Evolutionary conservation across 495 filamentous ascomycete genomes (phyloP), one percentile per base, ranked within the genome.

Genomic region (Hypomontagnella monticulosa): DNA sequence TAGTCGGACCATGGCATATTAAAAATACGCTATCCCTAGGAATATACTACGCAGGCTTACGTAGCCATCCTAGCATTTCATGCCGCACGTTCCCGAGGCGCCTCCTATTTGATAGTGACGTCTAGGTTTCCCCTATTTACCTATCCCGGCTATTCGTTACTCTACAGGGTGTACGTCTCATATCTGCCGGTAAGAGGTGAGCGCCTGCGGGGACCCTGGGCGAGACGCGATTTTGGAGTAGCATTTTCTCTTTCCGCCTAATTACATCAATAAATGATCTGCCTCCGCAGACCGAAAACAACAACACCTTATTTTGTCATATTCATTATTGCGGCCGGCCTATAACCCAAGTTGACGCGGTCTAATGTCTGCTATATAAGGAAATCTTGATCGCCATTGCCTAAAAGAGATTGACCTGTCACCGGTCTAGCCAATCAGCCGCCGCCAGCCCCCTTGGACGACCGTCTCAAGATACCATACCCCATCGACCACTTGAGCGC

Each of bases 161-260:
- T 27, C 55, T 56, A 16, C 14, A 36, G 6, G 32, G 27, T 27
- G 33, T 12, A 12, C 9, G 30, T 55, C 37, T 50, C 30, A 34
- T 37, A 69, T 71, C 58, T 69, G 64, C 71, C 64, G 71, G 68
- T 37, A 43, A 67, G 36, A 57, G 43, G 50, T 47, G 46, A 53
- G 23, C 57, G 61, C 1, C 23, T 61, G 66, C 66, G 60, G 66
- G 55, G 60, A 36, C 43, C 55, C 51, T n/a, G 48, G 60, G 50
- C 54, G 36, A 55, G 66, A 60, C 60, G 44, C 51, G 42, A 34
- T 59, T 48, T 46, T 69, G 41, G 54, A 64, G 66, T 69, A n/a
- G 56, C 50, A 69, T 69, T 69, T 34, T 64, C 41, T 63, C 65
- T 67, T 70, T 61, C 54, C 67, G 70, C 67, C 68, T 68, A 71